phyloP scores from a whole-genome alignment of 2,329 filamentous ascomycete genomes.

The Stemphylium vesicarium region DNA sequence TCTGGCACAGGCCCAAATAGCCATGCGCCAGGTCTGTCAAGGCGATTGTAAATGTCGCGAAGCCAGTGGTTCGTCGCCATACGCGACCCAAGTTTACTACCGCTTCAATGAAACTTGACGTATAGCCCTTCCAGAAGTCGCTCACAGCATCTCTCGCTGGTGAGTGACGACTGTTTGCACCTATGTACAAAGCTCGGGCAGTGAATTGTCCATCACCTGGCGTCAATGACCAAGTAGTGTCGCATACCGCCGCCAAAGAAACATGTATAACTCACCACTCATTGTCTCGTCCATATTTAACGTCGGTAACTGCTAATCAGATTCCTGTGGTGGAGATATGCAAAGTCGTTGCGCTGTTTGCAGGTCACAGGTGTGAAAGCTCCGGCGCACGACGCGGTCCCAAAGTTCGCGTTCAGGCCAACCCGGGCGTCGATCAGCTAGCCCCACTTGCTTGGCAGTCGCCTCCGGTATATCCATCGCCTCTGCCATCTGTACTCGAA shows the following conservation, averaged over 20 bases:
- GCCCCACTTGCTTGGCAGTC: constrained; percentile 22
- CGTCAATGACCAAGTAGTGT: background rate
- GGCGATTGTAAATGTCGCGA: background rate
- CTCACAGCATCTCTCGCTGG: background rate
- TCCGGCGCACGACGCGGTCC: constrained; percentile 20
- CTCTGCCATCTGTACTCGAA: constrained; percentile 15
- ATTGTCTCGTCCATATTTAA: constrained; percentile 47
- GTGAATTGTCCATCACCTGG: background rate
- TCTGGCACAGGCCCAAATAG: background rate
- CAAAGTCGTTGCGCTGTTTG: background rate
- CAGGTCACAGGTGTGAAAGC: constrained; percentile 6
- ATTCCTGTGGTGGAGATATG: background rate
- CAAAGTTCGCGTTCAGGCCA: constrained; percentile 25
- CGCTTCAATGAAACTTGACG: background rate
- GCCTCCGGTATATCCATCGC: constrained; percentile 27
- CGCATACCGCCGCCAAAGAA: background rate
- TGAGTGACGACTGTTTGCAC: background rate
- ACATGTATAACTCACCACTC: constrained; percentile 37
- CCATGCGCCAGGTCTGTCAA: background rate
- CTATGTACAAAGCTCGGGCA: background rate
- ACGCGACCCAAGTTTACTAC: background rate
- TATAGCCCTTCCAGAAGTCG: background rate
- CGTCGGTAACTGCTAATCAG: background rate
- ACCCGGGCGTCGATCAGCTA: constrained; percentile 9
- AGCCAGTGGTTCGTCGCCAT: background rate